These are phyloP conservation scores for Blastocladiella emersonii DNA, from an alignment of 371 early-diverging fungal genomes.

Conservation along the genomic window DNA sequence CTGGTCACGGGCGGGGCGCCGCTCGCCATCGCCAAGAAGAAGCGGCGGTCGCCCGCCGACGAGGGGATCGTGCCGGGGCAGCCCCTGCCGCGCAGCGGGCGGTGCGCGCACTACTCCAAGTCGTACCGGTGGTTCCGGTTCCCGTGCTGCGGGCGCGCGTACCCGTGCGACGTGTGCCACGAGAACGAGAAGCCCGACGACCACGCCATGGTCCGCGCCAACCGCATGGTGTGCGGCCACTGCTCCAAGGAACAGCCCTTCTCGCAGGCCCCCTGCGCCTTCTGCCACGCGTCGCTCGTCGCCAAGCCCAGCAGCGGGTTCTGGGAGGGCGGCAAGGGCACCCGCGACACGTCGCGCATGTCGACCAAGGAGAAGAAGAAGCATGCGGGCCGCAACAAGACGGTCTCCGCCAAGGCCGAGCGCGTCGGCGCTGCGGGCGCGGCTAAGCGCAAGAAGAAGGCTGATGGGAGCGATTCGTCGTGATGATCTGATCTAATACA, in stretches of 20 bases:
- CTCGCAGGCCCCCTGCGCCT: conserved; percentile 32
- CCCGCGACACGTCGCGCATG: conserved; percentile 65
- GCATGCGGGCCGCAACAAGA: conserved; percentile 34
- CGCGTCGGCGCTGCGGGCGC: conserved; percentile 29
- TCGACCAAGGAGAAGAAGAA: conserved; percentile 57
- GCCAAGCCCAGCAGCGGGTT: conserved; percentile 36
- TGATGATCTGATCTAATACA: too few relatives aligned
- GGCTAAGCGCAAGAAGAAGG: conserved; percentile 1
- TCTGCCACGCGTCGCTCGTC: conserved; percentile 50
- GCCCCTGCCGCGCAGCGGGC: conserved; percentile 66
- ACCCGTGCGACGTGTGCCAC: conserved; percentile 91
- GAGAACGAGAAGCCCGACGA: conserved; percentile 48
- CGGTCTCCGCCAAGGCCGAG: conserved; percentile 36
- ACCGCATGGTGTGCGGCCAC: conserved; percentile 79
- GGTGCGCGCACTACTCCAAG: conserved; percentile 85
- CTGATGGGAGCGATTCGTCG: too few relatives aligned
- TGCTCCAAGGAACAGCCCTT: conserved; percentile 78
- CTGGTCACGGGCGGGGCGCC: conserved; percentile 17
- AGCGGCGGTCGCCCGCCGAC: conserved; percentile 22
- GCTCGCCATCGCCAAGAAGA: conserved; percentile 20
- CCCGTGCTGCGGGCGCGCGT: conserved; percentile 79
- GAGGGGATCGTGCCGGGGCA: conserved; percentile 47
- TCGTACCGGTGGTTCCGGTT: conserved; percentile 94
- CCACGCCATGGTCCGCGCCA: conserved; percentile 56
- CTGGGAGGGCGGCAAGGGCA: conserved; percentile 97